Percentiles rank a stretch among this genome's conserved stretches.
phyloP scores from a whole-genome alignment of 768 basidiomycete species.

The Strobilomyces confusus region DNA sequence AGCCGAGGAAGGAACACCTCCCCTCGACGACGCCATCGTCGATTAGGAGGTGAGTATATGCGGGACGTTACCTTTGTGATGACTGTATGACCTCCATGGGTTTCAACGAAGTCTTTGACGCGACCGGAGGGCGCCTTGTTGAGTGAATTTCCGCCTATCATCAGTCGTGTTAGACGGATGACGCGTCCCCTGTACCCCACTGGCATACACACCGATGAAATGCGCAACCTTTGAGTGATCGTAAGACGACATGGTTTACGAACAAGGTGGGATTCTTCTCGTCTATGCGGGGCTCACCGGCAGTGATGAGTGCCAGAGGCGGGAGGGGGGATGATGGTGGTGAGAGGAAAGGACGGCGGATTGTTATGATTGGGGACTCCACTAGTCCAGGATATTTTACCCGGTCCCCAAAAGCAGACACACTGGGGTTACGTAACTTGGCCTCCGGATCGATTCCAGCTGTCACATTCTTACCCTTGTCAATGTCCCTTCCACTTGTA shows the following conservation, averaged over 20 bases:
- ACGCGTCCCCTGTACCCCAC: slow-evolving; percentile 2
- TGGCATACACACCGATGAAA: slow-evolving; percentile 49
- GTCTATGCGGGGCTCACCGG: slow-evolving; percentile 5
- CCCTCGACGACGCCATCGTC: slow-evolving; percentile 2
- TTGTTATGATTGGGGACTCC: slow-evolving; percentile 10
- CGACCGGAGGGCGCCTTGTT: slow-evolving; percentile 76
- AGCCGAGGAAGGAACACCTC: neutral
- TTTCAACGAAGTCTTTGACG: slow-evolving; percentile 88
- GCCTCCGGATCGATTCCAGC: neutral
- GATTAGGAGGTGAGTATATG: slow-evolving; percentile 14
- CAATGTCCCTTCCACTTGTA: neutral
- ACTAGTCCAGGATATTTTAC: slow-evolving; percentile 16
- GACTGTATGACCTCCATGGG: slow-evolving; percentile 93
- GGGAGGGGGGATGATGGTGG: slow-evolving; percentile 16
- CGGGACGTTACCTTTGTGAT: slow-evolving; percentile 81
- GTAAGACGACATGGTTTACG: slow-evolving; percentile 32
- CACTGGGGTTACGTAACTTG: slow-evolving; percentile 30
- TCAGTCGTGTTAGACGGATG: slow-evolving; percentile 7
- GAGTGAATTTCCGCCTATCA: slow-evolving; percentile 87
- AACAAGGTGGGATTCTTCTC: slow-evolving; percentile 4
- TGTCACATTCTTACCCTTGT: neutral
- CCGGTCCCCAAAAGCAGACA: slow-evolving; percentile 29
- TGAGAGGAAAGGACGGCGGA: slow-evolving; percentile 12
- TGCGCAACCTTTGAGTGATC: slow-evolving; percentile 61
- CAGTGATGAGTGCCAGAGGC: slow-evolving; percentile 7